phyloP scores from a whole-genome alignment of 1,284 basidiomycete genomes.

The Ceraceosorus bombacis region DNA sequence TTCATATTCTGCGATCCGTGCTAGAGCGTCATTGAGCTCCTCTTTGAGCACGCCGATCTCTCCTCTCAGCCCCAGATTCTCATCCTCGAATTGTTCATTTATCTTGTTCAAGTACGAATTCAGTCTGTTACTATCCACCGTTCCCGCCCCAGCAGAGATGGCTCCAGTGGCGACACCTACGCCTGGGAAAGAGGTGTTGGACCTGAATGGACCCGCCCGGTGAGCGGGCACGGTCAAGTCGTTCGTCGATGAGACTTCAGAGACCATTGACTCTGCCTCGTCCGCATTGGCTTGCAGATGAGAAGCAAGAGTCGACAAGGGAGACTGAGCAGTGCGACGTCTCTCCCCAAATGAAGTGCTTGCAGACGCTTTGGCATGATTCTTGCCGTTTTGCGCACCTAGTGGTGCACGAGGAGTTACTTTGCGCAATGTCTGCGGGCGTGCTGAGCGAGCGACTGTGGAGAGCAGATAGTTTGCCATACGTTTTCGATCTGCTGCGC shows the following conservation, averaged over 20 bases:
- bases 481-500: too few relatives aligned
- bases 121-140: constrained; percentile 7
- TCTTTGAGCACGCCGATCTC: constrained; percentile 6
- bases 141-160: neutral
- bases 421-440: too few relatives aligned
- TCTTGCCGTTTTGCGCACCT: too few relatives aligned
- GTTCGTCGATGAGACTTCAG: constrained; percentile 7
- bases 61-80: constrained; percentile 7
- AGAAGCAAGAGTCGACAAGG: too few relatives aligned
- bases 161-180: constrained; percentile 3
- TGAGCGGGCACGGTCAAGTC: constrained; percentile 5
- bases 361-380: too few relatives aligned
- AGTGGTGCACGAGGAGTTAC: too few relatives aligned
- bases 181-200: constrained; percentile 13
- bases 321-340: too few relatives aligned
- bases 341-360: too few relatives aligned
- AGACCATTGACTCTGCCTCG: neutral
- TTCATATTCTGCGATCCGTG: constrained; percentile 5
- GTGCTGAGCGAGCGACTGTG: too few relatives aligned
- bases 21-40: constrained; percentile 10
- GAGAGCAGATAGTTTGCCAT: too few relatives aligned
- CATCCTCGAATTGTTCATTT: constrained; percentile 5
- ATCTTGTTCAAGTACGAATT: constrained; percentile 9
- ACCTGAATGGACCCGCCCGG: neutral
- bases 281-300: too few relatives aligned